A percentile compares a stretch with the other conserved stretches of the same genome.
Conservation (phyloP, 2,329 filamentous ascomycete species). For the Seiridium cupressi region DNA sequence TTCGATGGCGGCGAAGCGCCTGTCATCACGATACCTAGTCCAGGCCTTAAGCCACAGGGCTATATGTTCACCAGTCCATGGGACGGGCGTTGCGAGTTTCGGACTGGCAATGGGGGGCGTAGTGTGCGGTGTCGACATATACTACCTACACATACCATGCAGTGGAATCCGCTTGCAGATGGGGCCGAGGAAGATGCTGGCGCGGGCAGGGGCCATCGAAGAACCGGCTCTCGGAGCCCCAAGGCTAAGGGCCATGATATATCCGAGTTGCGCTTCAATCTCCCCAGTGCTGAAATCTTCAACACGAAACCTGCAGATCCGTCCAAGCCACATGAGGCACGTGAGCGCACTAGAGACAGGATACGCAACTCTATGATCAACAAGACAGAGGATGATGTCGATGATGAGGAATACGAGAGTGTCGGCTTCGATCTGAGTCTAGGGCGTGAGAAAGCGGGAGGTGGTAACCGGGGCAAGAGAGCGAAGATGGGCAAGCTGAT, state of each 20-base stretch:
- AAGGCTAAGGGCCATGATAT: conserved; percentile 41
- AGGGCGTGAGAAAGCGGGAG: conserved; percentile 80
- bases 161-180: conserved; percentile 44
- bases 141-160: conserved; percentile 44
- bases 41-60: conserved; percentile 54
- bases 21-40: conserved; percentile 40
- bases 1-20: conserved; percentile 26
- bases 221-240: conserved; percentile 26
- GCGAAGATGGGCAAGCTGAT: conserved; percentile 95
- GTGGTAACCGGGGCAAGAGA: conserved; percentile 79
- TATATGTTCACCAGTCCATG: conserved; percentile 85
- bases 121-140: conserved; percentile 73
- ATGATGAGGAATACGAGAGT: conserved; percentile 36
- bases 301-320: conserved; percentile 25
- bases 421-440: conserved; percentile 65
- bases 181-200: conserved; percentile 27
- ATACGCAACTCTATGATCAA: conserved; percentile 29
- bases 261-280: conserved; percentile 88
- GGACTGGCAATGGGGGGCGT: conserved; percentile 72
- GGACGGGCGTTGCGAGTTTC: conserved; percentile 84
- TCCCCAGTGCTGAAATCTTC: conserved; percentile 60
- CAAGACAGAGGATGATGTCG: conserved; percentile 34
- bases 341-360: conserved; percentile 11
- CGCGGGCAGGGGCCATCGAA: conserved; percentile 22
- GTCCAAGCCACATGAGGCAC: conserved; percentile 6